Conservation (phyloP, 1,284 basidiomycete species). For the Takashimella koratensis region DNA sequence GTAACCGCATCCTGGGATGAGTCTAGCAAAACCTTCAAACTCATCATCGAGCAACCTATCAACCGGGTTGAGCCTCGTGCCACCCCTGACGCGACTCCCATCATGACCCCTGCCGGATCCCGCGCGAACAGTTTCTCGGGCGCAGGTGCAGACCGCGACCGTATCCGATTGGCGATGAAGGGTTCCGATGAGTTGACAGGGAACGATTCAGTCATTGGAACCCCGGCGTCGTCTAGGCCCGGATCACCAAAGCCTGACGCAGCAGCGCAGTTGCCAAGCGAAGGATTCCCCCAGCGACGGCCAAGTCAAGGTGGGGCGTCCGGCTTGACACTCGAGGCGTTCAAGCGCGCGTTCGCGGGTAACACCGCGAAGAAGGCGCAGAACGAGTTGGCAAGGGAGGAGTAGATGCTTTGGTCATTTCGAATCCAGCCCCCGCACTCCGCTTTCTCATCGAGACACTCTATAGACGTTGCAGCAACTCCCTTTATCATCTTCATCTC, state of each 20-base stretch:
- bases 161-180: conserved; percentile 21
- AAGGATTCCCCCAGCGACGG: conserved; percentile 6
- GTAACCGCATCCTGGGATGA: conserved; percentile 45
- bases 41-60: conserved; percentile 48
- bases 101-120: conserved; percentile 47
- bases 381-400: not conserved
- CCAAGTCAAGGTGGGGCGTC: conserved; percentile 23
- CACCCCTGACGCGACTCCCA: conserved; percentile 48
- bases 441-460: too few species aligned
- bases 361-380: conserved; percentile 32
- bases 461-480: too few species aligned
- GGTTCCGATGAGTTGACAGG: conserved; percentile 45
- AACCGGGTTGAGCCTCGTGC: conserved; percentile 41
- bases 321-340: conserved; percentile 41
- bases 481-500: too few species aligned
- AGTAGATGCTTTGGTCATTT: too few species aligned
- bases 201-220: conserved; percentile 47
- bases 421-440: too few species aligned
- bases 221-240: conserved; percentile 36
- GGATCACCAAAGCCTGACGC: conserved; percentile 32
- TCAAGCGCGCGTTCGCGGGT: conserved; percentile 45
- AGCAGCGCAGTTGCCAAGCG: conserved; percentile 11
- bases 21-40: conserved; percentile 39
- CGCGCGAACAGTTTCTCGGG: conserved; percentile 44
- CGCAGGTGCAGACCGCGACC: conserved; percentile 10